Percentiles rank a stretch among this genome's conserved stretches.
phyloP scores from a whole-genome alignment of 208 protist species.

The Balamuthia mandrillaris region DNA sequence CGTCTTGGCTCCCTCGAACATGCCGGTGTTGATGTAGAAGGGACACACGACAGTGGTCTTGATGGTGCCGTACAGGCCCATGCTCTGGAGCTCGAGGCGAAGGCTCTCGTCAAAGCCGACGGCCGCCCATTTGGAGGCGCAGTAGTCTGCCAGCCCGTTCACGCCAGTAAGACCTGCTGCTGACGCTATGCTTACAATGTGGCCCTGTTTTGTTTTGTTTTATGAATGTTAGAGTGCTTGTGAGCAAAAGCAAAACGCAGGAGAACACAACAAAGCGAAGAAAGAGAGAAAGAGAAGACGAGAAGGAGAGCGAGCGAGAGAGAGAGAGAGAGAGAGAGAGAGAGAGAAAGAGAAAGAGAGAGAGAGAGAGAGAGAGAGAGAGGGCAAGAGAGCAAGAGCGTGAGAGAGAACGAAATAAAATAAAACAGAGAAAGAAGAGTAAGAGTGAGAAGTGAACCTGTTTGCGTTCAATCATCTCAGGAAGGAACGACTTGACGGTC shows the following conservation, averaged over 20 bases:
- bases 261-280: neutral
- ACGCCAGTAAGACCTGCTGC: neutral
- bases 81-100: conserved; percentile 8
- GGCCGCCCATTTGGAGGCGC: conserved; percentile 17
- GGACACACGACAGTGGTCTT: conserved; percentile 15
- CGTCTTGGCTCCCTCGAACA: conserved; percentile 25
- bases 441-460: neutral
- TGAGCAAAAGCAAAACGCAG: neutral
- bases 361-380: neutral
- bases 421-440: too few species aligned
- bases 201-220: neutral
- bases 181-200: neutral
- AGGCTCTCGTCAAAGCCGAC: conserved; percentile 24
- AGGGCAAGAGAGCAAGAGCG: neutral
- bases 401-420: neutral
- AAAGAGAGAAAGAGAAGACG: neutral
- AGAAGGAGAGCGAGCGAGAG: neutral
- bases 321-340: neutral
- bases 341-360: neutral
- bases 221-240: neutral
- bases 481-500: conserved; percentile 34
- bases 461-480: neutral
- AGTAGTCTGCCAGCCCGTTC: conserved; percentile 14
- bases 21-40: conserved; percentile 41
- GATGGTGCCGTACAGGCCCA: too few species aligned